Evolutionary conservation across 2,329 filamentous ascomycete genomes (phyloP).

Genomic region (Stagonosporopsis chrysanthemi): DNA sequence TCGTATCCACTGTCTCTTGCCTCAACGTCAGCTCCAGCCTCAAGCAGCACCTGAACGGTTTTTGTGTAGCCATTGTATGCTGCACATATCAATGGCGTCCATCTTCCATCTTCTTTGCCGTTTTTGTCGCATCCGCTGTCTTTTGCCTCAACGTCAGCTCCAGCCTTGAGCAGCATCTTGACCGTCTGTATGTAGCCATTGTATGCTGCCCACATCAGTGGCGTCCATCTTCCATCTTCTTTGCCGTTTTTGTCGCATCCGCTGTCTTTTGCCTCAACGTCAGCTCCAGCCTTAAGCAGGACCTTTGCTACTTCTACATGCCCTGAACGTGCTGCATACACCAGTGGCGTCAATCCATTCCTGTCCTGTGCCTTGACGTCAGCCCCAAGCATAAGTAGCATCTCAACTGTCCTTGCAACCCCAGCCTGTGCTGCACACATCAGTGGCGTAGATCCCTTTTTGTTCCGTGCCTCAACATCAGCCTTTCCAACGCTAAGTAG

Average conservation of each 20-base stretch:
- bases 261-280: background rate
- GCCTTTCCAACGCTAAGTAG: background rate
- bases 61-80: no score
- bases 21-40: background rate
- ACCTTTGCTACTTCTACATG: background rate
- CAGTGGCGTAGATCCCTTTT: background rate
- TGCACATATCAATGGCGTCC: no score
- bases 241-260: no score
- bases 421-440: slow-evolving; percentile 8
- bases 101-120: no score
- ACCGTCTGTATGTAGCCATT: background rate
- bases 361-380: background rate
- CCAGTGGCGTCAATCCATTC: background rate
- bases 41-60: no score
- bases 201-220: background rate
- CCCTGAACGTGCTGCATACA: background rate
- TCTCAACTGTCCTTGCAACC: slow-evolving; percentile 1
- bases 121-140: background rate
- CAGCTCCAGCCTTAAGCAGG: background rate
- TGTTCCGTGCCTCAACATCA: slow-evolving; percentile 7
- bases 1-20: background rate
- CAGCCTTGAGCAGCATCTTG: background rate
- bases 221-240: background rate
- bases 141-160: slow-evolving; percentile 12
- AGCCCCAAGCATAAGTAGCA: background rate